Conservation (phyloP, 768 basidiomycete genomes). For the Paxillus ammoniavirescens region DNA sequence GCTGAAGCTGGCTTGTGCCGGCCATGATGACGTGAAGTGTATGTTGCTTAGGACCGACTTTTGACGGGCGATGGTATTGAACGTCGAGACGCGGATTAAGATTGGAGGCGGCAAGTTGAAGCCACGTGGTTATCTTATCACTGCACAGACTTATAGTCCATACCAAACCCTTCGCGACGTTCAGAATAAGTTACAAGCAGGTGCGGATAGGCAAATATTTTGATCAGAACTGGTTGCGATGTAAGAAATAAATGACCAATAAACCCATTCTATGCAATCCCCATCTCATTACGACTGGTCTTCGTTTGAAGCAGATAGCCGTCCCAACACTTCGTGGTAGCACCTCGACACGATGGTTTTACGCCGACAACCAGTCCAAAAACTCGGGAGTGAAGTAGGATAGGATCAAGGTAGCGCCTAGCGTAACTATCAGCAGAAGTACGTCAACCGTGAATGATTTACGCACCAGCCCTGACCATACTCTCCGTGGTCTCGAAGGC, state of each 20-base stretch:
- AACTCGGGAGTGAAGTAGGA: conserved; percentile 98
- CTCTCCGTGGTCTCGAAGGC: conserved; percentile 91
- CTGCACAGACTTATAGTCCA: not conserved
- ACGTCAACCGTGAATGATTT: not conserved
- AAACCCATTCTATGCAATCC: not conserved
- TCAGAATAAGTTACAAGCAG: too few species aligned
- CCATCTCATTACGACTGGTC: too few species aligned
- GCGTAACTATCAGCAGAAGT: conserved; percentile 6
- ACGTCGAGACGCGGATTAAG: not conserved
- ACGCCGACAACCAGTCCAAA: conserved; percentile 73
- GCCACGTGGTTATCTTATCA: conserved; percentile 12
- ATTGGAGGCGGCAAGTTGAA: not conserved
- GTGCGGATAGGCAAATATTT: not conserved
- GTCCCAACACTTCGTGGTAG: not conserved
- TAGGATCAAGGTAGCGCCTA: conserved; percentile 86
- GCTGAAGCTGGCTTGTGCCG: conserved; percentile 1
- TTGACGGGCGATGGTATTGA: not conserved
- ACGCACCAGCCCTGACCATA: conserved; percentile 87
- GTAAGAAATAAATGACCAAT: not conserved
- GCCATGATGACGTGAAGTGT: not conserved
- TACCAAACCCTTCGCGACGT: too few species aligned
- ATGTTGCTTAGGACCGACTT: not conserved
- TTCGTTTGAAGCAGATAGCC: too few species aligned
- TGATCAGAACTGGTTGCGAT: not conserved
- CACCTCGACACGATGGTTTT: not conserved